Evolutionary conservation across 2,329 filamentous ascomycete genomes (phyloP).

Genomic region (Hypoxylon sp.): DNA sequence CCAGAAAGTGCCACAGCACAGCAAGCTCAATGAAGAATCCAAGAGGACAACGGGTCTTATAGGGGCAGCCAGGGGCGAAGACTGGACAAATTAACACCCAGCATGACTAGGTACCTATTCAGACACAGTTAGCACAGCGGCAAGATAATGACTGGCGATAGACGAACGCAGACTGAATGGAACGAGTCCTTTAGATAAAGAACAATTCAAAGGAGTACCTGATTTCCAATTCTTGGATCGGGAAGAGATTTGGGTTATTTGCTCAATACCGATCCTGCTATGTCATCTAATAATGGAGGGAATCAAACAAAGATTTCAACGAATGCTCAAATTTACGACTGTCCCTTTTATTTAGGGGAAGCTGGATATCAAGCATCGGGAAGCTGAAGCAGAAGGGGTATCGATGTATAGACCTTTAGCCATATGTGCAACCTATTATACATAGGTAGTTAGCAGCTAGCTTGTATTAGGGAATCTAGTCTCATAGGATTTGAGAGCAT

Average conservation of each 20-base stretch:
- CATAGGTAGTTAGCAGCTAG: background rate
- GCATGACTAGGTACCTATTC: background rate
- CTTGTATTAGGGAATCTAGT: background rate
- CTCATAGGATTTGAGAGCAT: background rate
- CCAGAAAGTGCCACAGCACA: background rate
- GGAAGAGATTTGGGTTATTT: background rate
- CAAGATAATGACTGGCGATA: background rate
- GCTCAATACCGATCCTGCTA: background rate
- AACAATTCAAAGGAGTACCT: background rate
- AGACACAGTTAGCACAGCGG: background rate
- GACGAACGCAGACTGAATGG: background rate
- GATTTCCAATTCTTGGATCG: background rate
- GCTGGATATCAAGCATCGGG: background rate
- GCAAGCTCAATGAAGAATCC: background rate
- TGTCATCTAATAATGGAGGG: background rate
- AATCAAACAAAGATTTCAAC: background rate
- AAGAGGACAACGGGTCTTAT: too few species aligned
- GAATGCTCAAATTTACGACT: background rate
- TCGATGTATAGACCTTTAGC: background rate
- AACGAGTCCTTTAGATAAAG: slow-evolving; percentile 3
- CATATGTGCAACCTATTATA: background rate
- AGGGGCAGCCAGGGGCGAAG: background rate
- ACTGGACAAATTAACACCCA: background rate
- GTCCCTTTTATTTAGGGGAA: background rate
- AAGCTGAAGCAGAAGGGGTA: background rate